phyloP scores from a whole-genome alignment of 805 yeast species.

The Candida xyloterini region DNA sequence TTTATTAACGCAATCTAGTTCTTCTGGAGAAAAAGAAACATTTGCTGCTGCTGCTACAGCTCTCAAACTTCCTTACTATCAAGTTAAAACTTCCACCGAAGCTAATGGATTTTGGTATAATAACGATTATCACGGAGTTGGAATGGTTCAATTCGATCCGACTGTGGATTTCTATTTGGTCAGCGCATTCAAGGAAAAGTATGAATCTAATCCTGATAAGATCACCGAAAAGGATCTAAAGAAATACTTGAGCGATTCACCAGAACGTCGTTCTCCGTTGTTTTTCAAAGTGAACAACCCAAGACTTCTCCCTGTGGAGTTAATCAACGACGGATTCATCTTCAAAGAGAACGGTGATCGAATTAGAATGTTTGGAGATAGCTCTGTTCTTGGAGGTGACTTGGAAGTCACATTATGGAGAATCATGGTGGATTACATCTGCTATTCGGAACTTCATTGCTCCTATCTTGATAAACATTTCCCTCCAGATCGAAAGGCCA shows the following conservation, averaged over 20 bases:
- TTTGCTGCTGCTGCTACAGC: slow-evolving; percentile 50
- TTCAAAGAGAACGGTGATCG: slow-evolving; percentile 34
- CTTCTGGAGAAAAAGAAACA: slow-evolving; percentile 51
- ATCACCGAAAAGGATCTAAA: slow-evolving; percentile 18
- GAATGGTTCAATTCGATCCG: slow-evolving; percentile 54
- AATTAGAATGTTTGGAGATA: slow-evolving; percentile 27
- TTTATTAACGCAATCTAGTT: slow-evolving; percentile 37
- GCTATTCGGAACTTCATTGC: slow-evolving; percentile 27
- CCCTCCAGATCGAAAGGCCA: slow-evolving; percentile 16
- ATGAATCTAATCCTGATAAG: slow-evolving; percentile 20
- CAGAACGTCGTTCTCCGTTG: slow-evolving; percentile 27
- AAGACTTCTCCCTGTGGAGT: slow-evolving; percentile 31
- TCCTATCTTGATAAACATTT: slow-evolving; percentile 28
- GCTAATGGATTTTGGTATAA: slow-evolving; percentile 46
- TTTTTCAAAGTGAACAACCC: slow-evolving; percentile 35
- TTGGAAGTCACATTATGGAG: slow-evolving; percentile 30
- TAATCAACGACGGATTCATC: slow-evolving; percentile 24
- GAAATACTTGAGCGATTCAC: slow-evolving; percentile 21
- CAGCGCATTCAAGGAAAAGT: slow-evolving; percentile 23
- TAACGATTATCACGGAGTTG: slow-evolving; percentile 42
- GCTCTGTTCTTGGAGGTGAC: slow-evolving; percentile 17
- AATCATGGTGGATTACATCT: slow-evolving; percentile 33
- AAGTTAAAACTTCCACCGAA: slow-evolving; percentile 43
- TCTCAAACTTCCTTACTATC: slow-evolving; percentile 40
- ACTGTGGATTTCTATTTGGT: slow-evolving; percentile 36